Evolutionary conservation across 371 early-diverging fungal genomes (phyloP), one percentile per base, ranked within the genome.

Genomic region (Syncephalastrum racemosum): DNA sequence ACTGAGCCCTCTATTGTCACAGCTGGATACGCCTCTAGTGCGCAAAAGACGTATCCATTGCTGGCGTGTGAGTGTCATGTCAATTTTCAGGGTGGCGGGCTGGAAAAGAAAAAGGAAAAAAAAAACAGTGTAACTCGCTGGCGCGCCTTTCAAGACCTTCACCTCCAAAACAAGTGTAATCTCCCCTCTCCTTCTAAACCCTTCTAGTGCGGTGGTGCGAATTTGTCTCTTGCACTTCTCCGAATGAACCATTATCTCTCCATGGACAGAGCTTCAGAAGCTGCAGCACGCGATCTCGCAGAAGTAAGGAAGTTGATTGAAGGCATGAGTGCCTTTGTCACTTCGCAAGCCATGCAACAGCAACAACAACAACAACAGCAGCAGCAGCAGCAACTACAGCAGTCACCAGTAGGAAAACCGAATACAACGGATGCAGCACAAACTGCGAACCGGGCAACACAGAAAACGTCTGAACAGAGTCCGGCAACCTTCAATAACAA

Each of bases 221-320:
- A 14, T 45, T 45, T 56, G 47, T 49, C 25, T 10, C 16, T 43
- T 50, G 46, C 18, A 19, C 25, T 58, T 24, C 36, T 31, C 36
- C 52, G 52, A 45, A 61, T 61, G 62, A 61, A 50, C 48, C 48
- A 64, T 43, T 62, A 62, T 36, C 57, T 62, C 19, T 42, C 55
- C 44, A 61, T 75, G 72, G 76, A 75, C 48, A 71, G 76, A 70
- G 75, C 72, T 47, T 63, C 75, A n/a, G 76, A 75, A 63, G 70
- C 72, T 57, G 77, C 77, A 53, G 79, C 75, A 12, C 75, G 70
- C 42, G 76, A 79, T 54, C 56, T 79, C 48, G 79, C 79, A 46
- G 76, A 79, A 58, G 76, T 79, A 14, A 53, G 79, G 52, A 79
- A 79, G 51, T 66, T 79, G 22, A 75, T 79, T 45, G 79, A 79